Conservation (phyloP, 192 early-diverging fungal genomes). For the Coemansia sp. region DNA sequence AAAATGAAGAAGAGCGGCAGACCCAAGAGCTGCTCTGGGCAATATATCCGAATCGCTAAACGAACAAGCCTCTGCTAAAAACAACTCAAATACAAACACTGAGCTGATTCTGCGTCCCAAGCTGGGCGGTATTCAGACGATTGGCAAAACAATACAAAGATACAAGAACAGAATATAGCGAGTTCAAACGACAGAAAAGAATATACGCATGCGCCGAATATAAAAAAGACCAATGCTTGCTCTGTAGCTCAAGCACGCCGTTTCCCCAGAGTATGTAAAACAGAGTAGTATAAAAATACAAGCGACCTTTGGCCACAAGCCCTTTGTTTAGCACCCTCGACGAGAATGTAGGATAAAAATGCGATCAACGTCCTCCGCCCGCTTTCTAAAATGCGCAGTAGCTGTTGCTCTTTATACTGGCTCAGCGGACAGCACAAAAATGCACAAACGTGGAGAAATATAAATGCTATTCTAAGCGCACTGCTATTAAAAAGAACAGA, state of each 20-base stretch:
- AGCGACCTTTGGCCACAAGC: background rate
- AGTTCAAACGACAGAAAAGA: too few species aligned
- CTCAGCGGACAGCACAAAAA: background rate
- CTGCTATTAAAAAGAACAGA: too few species aligned
- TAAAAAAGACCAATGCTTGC: too few species aligned
- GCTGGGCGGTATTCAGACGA: too few species aligned
- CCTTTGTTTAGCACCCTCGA: too few species aligned
- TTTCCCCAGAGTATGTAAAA: background rate
- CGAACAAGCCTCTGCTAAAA: too few species aligned
- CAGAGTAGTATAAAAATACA: background rate
- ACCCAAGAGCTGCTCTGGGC: background rate
- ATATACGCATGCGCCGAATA: too few species aligned
- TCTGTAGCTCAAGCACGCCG: too few species aligned
- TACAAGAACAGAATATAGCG: too few species aligned
- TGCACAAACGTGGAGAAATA: background rate
- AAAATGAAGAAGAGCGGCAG: background rate
- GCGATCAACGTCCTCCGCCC: conserved; percentile 8
- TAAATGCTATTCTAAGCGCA: too few species aligned
- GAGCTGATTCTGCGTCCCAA: background rate
- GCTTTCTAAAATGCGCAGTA: conserved; percentile 10
- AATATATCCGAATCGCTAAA: too few species aligned
- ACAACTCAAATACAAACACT: background rate
- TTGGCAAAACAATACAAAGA: too few species aligned
- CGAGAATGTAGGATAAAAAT: conserved; percentile 20
- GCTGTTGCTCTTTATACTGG: background rate